These are phyloP conservation scores for Pythium vanterpoolii DNA, from an alignment of 352 stramenopile species.

Conservation along the genomic window DNA sequence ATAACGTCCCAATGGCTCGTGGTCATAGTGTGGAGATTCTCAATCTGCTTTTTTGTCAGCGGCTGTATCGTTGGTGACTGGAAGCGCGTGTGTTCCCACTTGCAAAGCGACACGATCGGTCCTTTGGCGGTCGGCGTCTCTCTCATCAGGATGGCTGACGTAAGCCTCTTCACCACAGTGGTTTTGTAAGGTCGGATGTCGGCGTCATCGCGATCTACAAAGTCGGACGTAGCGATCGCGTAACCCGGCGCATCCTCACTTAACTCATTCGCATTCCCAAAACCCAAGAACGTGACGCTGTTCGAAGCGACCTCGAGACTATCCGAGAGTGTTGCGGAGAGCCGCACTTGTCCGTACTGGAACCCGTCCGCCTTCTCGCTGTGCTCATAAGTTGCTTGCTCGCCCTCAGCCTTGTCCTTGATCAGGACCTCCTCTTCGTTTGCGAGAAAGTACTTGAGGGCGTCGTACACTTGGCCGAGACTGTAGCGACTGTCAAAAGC, in stretches of 20 bases:
- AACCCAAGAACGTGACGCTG: background rate
- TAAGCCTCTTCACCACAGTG: background rate
- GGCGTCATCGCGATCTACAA: conserved; percentile 1
- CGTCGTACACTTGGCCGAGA: conserved; percentile 6
- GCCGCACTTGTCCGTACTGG: background rate
- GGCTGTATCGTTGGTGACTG: background rate
- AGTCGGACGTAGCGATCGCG: background rate
- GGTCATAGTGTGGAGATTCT: background rate
- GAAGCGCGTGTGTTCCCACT: conserved; percentile 6
- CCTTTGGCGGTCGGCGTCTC: background rate
- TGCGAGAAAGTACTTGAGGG: background rate
- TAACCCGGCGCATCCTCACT: background rate
- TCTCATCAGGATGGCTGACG: conserved; percentile 1
- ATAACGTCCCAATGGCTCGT: background rate
- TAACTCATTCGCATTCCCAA: background rate
- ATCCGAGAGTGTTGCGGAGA: background rate
- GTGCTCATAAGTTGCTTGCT: background rate
- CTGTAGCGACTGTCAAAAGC: background rate
- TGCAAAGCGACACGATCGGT: background rate
- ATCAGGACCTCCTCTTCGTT: background rate
- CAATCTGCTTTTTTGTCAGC: background rate
- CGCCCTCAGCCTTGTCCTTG: background rate
- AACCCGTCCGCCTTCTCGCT: background rate
- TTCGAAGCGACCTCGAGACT: background rate
- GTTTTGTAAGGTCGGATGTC: background rate